phyloP scores from a whole-genome alignment of 192 early-diverging fungal genomes.

The Umbelopsis vinacea region DNA sequence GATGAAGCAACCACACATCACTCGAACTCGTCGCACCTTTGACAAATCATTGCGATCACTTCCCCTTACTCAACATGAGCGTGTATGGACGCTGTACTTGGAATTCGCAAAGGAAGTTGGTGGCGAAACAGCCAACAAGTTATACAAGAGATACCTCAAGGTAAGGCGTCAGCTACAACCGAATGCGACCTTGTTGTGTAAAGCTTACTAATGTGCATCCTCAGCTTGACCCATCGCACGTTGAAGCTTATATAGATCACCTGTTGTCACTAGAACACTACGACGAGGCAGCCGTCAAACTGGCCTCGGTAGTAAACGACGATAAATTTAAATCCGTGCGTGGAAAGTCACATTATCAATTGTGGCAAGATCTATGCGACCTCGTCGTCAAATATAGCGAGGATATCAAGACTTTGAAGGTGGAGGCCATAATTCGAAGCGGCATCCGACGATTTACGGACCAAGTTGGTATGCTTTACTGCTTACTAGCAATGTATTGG shows the following conservation, averaged over 20 bases:
- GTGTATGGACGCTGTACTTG: conserved; percentile 88
- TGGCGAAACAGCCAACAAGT: conserved; percentile 79
- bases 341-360: conserved; percentile 71
- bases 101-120: conserved; percentile 77
- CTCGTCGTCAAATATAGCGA: conserved; percentile 77
- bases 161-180: conserved; percentile 31
- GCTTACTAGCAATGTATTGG: conserved; percentile 80
- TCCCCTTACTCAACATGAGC: conserved; percentile 91
- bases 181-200: too few relatives aligned
- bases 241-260: conserved; percentile 76
- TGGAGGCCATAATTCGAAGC: conserved; percentile 82
- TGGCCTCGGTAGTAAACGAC: conserved; percentile 75
- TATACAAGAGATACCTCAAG: conserved; percentile 85
- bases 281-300: conserved; percentile 76
- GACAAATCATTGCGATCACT: conserved; percentile 89
- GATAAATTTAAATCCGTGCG: conserved; percentile 68
- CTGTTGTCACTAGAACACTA: conserved; percentile 68
- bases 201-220: neutral
- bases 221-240: conserved; percentile 75
- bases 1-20: conserved; percentile 70
- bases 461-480: conserved; percentile 90
- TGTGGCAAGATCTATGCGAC: conserved; percentile 88
- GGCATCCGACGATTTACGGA: conserved; percentile 84
- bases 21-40: conserved; percentile 79
- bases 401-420: conserved; percentile 68